These are phyloP conservation scores for Aspergillus asperescens DNA, from an alignment of 495 filamentous ascomycete species.

Conservation along the genomic window DNA sequence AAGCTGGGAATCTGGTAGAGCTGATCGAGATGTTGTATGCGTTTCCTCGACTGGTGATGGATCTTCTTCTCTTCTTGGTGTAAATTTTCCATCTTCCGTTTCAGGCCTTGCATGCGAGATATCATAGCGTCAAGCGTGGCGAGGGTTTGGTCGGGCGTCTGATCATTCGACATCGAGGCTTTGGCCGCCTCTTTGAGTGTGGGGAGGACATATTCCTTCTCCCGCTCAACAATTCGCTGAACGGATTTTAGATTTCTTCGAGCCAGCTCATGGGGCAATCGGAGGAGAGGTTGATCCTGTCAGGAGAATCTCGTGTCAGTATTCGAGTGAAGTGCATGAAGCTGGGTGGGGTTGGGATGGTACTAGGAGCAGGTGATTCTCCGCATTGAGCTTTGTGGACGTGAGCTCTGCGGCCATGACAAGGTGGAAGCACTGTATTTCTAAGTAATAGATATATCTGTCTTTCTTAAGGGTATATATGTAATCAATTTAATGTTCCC, in stretches of 20 bases:
- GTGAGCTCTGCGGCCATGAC: constrained; percentile 50
- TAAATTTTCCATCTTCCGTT: constrained; percentile 74
- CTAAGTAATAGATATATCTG: too few species aligned
- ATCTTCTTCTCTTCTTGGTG: constrained; percentile 72
- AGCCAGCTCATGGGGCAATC: constrained; percentile 82
- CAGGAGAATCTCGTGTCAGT: constrained; percentile 11
- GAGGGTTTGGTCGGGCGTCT: constrained; percentile 62
- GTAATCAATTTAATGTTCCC: too few species aligned
- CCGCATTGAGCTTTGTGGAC: constrained; percentile 65
- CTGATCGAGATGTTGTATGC: constrained; percentile 73
- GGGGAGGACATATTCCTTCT: constrained; percentile 62
- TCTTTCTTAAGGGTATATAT: too few species aligned
- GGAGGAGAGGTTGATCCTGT: constrained; percentile 92
- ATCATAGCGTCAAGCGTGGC: constrained; percentile 80
- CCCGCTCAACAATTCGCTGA: constrained; percentile 75
- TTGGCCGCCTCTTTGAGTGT: constrained; percentile 65
- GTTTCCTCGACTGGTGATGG: constrained; percentile 65
- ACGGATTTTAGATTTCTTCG: constrained; percentile 89
- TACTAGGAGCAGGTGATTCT: constrained; percentile 69
- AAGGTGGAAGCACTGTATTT: too few species aligned
- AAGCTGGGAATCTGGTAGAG: constrained; percentile 75
- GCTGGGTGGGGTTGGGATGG: constrained; percentile 7
- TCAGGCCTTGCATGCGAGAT: constrained; percentile 71
- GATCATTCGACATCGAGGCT: constrained; percentile 54
- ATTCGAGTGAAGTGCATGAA: constrained; percentile 6